Percentiles rank a stretch among this genome's conserved stretches.
phyloP scores from a whole-genome alignment of 129 eudicot genomes.

The Flaveria ramosissima region DNA sequence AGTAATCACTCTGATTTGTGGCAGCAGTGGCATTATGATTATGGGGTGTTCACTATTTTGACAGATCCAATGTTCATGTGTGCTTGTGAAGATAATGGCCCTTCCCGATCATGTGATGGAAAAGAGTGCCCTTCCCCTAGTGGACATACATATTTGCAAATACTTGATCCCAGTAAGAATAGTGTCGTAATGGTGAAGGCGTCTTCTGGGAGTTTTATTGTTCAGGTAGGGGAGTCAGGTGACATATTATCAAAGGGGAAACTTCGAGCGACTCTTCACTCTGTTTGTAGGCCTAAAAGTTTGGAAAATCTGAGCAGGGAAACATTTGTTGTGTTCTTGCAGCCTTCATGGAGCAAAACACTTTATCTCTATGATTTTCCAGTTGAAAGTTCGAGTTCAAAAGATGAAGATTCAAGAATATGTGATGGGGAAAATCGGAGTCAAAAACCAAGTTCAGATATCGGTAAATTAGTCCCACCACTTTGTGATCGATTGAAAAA shows the following conservation, averaged over 20 bases:
- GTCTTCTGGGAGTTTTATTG: slow-evolving; percentile 59
- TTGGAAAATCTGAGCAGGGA: slow-evolving; percentile 72
- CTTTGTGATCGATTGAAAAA: slow-evolving; percentile 68
- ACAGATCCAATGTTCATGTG: slow-evolving; percentile 74
- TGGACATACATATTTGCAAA: slow-evolving; percentile 68
- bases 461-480: slow-evolving; percentile 64
- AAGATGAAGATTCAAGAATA: slow-evolving; percentile 24
- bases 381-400: slow-evolving; percentile 21
- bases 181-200: slow-evolving; percentile 54
- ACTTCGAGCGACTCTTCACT: slow-evolving; percentile 84
- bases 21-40: slow-evolving; percentile 99
- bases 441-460: slow-evolving; percentile 32
- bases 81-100: slow-evolving; percentile 31
- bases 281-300: slow-evolving; percentile 59
- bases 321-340: slow-evolving; percentile 89
- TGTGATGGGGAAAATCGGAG: slow-evolving; percentile 28
- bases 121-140: slow-evolving; percentile 58
- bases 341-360: slow-evolving; percentile 82
- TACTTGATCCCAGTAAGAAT: slow-evolving; percentile 60
- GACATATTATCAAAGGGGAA: slow-evolving; percentile 75
- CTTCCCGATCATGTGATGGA: slow-evolving; percentile 28
- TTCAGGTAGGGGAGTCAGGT: slow-evolving; percentile 96
- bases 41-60: slow-evolving; percentile 82
- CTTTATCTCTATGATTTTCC: slow-evolving; percentile 58
- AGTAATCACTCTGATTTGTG: slow-evolving; percentile 44